Evolutionary conservation across 1,284 basidiomycete genomes (phyloP).

Genomic region (Apiotrichum gracile): DNA sequence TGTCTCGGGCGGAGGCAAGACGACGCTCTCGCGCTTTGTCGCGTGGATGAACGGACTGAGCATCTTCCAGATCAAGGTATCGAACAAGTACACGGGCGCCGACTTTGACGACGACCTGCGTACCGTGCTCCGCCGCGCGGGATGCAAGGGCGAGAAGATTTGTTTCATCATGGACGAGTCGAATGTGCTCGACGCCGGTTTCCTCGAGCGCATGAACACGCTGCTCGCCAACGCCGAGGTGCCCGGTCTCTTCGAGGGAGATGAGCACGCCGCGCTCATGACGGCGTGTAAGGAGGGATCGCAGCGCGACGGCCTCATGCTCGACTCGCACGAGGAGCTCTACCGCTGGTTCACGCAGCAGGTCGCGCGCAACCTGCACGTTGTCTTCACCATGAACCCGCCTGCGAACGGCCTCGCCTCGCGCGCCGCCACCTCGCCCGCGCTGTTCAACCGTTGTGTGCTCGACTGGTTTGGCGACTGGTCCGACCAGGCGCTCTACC

Average conservation of each 20-base stretch:
- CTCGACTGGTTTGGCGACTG: slow-evolving; percentile 98
- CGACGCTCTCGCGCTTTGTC: slow-evolving; percentile 94
- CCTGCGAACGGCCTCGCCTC: slow-evolving; percentile 92
- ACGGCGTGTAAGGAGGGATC: slow-evolving; percentile 98
- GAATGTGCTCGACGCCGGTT: slow-evolving; percentile 96
- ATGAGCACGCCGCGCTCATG: slow-evolving; percentile 94
- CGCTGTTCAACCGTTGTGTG: slow-evolving; percentile 95
- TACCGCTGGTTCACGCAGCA: slow-evolving; percentile 97
- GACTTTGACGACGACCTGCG: slow-evolving; percentile 98
- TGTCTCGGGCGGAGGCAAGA: slow-evolving; percentile 97
- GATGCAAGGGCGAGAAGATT: slow-evolving; percentile 97
- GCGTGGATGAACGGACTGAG: slow-evolving; percentile 99
- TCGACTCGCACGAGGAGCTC: slow-evolving; percentile 94
- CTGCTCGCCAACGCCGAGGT: slow-evolving; percentile 99
- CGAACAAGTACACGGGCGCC: slow-evolving; percentile 95
- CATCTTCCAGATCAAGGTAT: slow-evolving; percentile 98
- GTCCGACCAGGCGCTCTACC: slow-evolving; percentile 95
- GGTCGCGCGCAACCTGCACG: slow-evolving; percentile 92
- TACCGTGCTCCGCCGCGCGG: slow-evolving; percentile 83
- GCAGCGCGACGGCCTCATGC: slow-evolving; percentile 93
- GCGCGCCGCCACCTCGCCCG: slow-evolving; percentile 93
- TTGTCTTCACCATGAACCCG: slow-evolving; percentile 99
- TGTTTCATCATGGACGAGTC: slow-evolving; percentile 99
- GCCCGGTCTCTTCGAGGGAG: slow-evolving; percentile 95
- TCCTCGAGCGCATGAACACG: slow-evolving; percentile 98